Evolutionary conservation across 2,329 filamentous ascomycete species (phyloP).

Genomic region (Nothopassalora personata): DNA sequence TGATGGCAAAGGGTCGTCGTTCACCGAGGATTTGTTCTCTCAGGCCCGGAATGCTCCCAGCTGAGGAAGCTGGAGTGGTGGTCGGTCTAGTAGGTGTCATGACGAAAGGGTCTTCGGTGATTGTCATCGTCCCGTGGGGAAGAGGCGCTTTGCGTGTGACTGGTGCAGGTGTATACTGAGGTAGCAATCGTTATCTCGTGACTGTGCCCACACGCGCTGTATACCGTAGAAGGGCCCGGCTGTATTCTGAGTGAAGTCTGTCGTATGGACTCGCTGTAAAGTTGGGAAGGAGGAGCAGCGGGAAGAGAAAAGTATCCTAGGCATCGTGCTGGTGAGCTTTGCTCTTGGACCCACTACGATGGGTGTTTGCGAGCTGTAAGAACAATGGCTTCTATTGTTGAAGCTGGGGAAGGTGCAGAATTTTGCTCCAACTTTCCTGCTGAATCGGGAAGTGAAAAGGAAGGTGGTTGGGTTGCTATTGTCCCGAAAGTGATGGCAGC

Average conservation of each 20-base stretch:
- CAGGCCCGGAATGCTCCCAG: neutral
- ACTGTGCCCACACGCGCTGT: neutral
- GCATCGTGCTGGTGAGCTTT: neutral
- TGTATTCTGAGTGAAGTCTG: neutral
- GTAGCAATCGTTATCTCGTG: no score
- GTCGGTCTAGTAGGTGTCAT: neutral
- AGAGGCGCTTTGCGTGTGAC: neutral
- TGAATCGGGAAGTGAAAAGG: neutral
- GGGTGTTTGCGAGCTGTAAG: neutral
- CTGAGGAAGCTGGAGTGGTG: neutral
- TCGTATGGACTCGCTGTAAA: no score
- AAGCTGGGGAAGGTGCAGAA: neutral
- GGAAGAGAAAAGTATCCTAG: neutral
- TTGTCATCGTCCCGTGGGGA: neutral
- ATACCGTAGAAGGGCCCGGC: neutral
- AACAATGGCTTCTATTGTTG: neutral
- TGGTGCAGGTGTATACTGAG: neutral
- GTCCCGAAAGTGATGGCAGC: neutral
- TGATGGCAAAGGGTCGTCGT: neutral
- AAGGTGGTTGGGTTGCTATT: neutral
- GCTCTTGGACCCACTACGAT: neutral
- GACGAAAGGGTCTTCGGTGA: neutral
- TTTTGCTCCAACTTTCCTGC: neutral
- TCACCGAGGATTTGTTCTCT: conserved; percentile 18
- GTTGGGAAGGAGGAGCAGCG: neutral